Conservation (phyloP, 179 eudicot genomes). For the Beta corolliflora region DNA sequence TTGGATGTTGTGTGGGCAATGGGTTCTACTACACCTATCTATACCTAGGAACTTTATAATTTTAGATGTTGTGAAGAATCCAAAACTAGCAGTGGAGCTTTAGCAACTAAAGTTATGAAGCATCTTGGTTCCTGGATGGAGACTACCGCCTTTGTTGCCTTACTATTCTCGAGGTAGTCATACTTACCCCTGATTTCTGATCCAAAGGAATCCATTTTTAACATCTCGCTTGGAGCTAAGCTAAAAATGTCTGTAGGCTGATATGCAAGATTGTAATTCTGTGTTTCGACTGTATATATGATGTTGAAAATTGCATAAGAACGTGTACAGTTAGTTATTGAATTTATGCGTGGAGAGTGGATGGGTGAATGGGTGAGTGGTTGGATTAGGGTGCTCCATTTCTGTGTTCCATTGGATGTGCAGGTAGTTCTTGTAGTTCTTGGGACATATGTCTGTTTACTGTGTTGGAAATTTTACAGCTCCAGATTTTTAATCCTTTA, state of each 20-base stretch:
- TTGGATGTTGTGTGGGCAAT: not conserved
- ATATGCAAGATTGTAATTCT: slow-evolving; percentile 19
- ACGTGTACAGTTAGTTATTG: slow-evolving; percentile 22
- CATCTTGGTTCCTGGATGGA: not conserved
- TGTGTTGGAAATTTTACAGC: slow-evolving; percentile 1
- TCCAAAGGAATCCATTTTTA: slow-evolving; percentile 7
- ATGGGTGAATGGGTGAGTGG: not conserved
- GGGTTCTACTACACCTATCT: not conserved
- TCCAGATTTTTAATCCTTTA: not conserved
- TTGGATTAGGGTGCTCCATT: not conserved
- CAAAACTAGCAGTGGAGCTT: slow-evolving; percentile 19
- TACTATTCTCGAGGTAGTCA: slow-evolving; percentile 12
- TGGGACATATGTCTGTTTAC: not conserved
- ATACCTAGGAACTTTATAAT: slow-evolving; percentile 4
- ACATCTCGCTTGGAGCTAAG: not conserved
- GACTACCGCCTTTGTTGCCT: slow-evolving; percentile 13
- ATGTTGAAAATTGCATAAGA: slow-evolving; percentile 15
- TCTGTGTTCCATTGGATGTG: not conserved
- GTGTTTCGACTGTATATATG: slow-evolving; percentile 14
- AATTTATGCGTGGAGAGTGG: slow-evolving; percentile 15
- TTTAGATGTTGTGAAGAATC: not conserved
- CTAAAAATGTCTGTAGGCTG: slow-evolving; percentile 13
- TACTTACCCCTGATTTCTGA: slow-evolving; percentile 7
- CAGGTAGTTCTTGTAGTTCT: not conserved
- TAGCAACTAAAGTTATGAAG: not conserved